Base-by-base conservation (phyloP, 768 basidiomycete species). In the Rhizopogon roseolus region DNA sequence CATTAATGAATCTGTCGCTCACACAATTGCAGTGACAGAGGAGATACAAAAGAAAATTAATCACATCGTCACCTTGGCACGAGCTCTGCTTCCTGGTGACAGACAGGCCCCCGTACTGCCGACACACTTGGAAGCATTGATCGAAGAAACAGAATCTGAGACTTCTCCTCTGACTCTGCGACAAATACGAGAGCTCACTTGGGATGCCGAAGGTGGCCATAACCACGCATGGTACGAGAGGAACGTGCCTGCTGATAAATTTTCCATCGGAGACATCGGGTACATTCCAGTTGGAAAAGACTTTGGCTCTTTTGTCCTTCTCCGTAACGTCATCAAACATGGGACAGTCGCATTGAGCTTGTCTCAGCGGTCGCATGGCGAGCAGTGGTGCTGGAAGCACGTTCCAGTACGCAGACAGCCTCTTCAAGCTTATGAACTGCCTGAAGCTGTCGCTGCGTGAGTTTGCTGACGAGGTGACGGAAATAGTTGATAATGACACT, bases 191-290 rank as follows among this genome's bases (percentile, higher is more conserved):
- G 60, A 70, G 44, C 62, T 72, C 14, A 74, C 68, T 22, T 64
- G 78, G 41, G 63, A 69, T 36, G 61, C 68, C 10, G 42, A 48
- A 14, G 61, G 64, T 29, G 43, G 58, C 8, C 75, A 74, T 44
- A 65, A 71, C n/a, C 71, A 75, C 50, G 63, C 65, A 8, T 79
- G 77, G 77, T 63, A 66, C 7, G 68, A 74, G 55, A 69, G 64
- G 27, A 65, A 67, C 13, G 74, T 79, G 28, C 71, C 73, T 2
- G 62, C 74, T 2, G 66, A 71, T 56, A 71, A 71, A 49, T 77
- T 74, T 53, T 41, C 58, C 5, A 70, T 75, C 19, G 78, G 79
- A 7, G 78, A 80, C 54, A 57, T 76, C 25, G 78, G 78, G 14
- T 79, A 77, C 52, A 60, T 78, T 34, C 72, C 72, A 0, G 44